phyloP scores from a whole-genome alignment of 495 filamentous ascomycete species.

The Talaromyces ruber region DNA sequence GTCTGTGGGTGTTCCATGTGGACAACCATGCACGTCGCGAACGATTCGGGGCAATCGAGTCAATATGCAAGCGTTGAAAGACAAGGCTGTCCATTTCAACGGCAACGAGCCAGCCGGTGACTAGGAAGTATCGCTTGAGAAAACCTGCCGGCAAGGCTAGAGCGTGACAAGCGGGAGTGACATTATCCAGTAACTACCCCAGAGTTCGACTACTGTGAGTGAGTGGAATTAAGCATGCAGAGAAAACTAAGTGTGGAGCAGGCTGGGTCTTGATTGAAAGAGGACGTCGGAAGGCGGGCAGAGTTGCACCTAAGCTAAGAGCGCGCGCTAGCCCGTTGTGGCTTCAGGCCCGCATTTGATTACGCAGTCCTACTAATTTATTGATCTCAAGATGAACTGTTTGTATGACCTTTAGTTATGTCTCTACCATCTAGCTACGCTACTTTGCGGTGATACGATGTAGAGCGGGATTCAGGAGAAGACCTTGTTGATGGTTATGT shows the following conservation, averaged over 20 bases:
- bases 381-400: no score
- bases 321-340: background rate
- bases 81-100: background rate
- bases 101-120: background rate
- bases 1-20: background rate
- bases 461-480: background rate
- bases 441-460: background rate
- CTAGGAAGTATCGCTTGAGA: background rate
- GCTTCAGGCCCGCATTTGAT: background rate
- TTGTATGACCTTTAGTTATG: no score
- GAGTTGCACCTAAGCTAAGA: no score
- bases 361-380: no score
- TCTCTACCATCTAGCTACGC: no score
- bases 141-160: background rate
- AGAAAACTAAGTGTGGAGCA: background rate
- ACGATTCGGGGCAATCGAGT: background rate
- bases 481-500: background rate
- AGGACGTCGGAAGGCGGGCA: background rate
- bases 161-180: background rate
- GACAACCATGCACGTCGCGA: background rate
- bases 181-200: background rate
- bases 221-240: background rate
- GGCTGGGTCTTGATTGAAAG: background rate
- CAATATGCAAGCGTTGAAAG: background rate
- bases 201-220: background rate